phyloP scores from a whole-genome alignment of 1,284 basidiomycete species.

The Rhodotorula mucilaginosa region DNA sequence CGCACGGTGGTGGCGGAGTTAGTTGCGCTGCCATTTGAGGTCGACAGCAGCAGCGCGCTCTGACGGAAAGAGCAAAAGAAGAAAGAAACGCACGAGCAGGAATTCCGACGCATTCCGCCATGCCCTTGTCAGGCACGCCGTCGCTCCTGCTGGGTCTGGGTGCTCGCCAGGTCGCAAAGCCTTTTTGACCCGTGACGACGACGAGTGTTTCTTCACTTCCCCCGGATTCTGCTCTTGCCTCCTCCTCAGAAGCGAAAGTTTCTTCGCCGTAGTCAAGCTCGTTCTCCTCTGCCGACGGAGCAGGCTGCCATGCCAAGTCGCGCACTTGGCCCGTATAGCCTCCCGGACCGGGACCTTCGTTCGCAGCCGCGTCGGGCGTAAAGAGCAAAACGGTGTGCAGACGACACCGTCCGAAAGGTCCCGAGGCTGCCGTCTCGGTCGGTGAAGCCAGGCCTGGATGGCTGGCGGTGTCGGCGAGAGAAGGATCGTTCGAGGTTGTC shows the following conservation, averaged over 20 bases:
- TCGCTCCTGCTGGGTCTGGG: neutral
- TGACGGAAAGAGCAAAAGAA: neutral
- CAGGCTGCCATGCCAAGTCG: conserved; percentile 18
- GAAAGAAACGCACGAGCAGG: conserved; percentile 14
- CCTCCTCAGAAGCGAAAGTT: neutral
- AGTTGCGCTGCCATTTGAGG: neutral
- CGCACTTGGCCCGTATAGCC: neutral
- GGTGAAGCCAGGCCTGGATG: too few species aligned
- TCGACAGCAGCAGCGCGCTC: neutral
- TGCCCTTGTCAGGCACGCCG: neutral
- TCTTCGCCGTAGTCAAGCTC: neutral
- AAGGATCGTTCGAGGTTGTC: neutral
- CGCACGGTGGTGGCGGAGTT: too few species aligned
- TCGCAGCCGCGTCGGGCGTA: neutral
- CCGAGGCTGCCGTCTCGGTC: neutral
- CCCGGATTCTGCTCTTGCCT: neutral
- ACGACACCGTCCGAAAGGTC: neutral
- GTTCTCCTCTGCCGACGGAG: too few species aligned
- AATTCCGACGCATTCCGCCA: conserved; percentile 18
- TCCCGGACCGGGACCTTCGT: neutral
- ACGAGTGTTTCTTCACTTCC: conserved; percentile 7
- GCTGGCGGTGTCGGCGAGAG: neutral
- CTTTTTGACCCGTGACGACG: conserved; percentile 12
- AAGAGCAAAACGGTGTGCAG: conserved; percentile 22
- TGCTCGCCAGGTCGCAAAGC: conserved; percentile 18